Evolutionary conservation across 495 filamentous ascomycete genomes (phyloP), one percentile per base, ranked within the genome.

Genomic region (Penicillium bialowiezense): DNA sequence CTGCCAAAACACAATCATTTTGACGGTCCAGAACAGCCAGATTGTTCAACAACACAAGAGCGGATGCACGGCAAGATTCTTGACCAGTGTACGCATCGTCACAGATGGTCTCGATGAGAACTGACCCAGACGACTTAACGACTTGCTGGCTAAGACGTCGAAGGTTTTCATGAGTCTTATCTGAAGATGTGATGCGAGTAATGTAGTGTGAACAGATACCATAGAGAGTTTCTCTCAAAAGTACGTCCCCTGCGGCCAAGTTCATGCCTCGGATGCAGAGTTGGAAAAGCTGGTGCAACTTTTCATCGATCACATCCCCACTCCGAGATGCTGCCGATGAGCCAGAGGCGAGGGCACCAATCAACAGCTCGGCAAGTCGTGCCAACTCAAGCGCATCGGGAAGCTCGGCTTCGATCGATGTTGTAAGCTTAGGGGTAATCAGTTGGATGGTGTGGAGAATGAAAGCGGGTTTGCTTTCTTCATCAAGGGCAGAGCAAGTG

Each of bases 41-140:
- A 14, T 90, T 71, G 18, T 86, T 84, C 21, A 90, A 71, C 18
- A 97, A 71, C 21, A 96, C 77, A 28, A 96, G 74, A 26, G 93
- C 89, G 3, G 91, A 83, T 13, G 91, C 84, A 47, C 91, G 85
- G 60, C 89, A 93, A 18, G 76, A 77, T 17, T 86, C 81, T 62
- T 91, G 86, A 14, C 90, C 90, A 50, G 83, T 83, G 64, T 91
- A 90, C 43, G 90, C 93, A 74, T 99, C 93, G 64, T 97, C 92
- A 62, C 90, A 97, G 48, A 96, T 77, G 12, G 88, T 82, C 59
- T 93, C 89, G 40, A 97, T 77, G 7, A 96, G 73, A 45, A 83
- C 78, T 51, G 89, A 85, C 43, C 93, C 91, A 28, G 86, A 79
- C 14, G 80, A 68, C 54, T 87, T 90, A 56, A 97, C 79, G 2